Evolutionary conservation across 2,329 filamentous ascomycete species (phyloP).

Genomic region (Clonostachys sp.): DNA sequence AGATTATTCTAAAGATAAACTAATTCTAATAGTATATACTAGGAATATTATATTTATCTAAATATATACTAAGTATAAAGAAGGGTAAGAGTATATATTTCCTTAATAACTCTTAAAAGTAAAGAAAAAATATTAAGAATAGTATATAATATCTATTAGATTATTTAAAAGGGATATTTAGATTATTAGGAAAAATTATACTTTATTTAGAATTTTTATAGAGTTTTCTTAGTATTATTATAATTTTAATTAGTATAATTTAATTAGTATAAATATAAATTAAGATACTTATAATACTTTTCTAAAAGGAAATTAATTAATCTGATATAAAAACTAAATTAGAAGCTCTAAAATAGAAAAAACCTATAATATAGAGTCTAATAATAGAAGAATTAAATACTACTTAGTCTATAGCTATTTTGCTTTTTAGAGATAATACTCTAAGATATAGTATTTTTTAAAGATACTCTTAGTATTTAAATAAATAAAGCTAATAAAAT

Average conservation of each 20-base stretch:
- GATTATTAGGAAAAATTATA: background rate
- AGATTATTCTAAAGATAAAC: no score
- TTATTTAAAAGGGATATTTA: background rate
- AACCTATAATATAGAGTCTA: conserved; percentile 2
- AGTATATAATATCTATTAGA: background rate
- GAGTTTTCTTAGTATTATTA: background rate
- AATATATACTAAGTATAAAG: background rate
- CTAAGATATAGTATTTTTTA: background rate
- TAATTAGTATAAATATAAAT: background rate
- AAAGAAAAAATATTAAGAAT: background rate
- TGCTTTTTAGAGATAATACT: background rate
- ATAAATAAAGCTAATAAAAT: background rate
- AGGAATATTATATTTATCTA: no score
- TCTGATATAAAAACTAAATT: conserved; percentile 1
- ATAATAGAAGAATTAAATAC: conserved; percentile 1
- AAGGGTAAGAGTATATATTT: background rate
- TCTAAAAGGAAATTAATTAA: background rate
- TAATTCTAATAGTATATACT: no score
- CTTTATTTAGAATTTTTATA: background rate
- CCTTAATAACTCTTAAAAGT: background rate
- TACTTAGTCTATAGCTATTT: background rate
- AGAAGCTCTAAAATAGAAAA: background rate
- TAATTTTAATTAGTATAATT: background rate
- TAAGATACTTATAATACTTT: background rate
- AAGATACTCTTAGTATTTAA: background rate